Evolutionary conservation across 2,329 filamentous ascomycete genomes (phyloP).

Genomic region (Chrysosporium keratinophilum): DNA sequence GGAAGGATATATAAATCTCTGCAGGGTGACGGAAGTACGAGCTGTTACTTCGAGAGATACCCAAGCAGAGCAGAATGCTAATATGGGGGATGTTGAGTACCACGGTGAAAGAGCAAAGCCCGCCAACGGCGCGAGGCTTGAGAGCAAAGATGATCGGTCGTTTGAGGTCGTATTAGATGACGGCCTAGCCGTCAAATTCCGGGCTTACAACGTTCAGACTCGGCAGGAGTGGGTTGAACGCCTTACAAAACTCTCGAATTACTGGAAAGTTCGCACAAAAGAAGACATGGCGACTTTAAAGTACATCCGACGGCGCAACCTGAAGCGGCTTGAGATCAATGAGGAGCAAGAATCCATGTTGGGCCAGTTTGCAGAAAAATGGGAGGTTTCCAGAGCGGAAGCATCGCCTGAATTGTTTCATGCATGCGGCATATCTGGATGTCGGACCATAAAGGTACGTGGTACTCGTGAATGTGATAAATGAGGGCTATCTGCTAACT

Average conservation of each 20-base stretch:
- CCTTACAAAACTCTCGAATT: conserved; percentile 46
- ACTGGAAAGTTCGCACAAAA: conserved; percentile 50
- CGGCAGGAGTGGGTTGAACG: conserved; percentile 54
- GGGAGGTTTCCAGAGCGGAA: conserved; percentile 55
- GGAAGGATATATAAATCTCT: conserved; percentile 56
- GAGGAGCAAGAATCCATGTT: conserved; percentile 55
- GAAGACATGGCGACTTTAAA: conserved; percentile 51
- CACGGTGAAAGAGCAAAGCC: conserved; percentile 30
- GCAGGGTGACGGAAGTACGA: conserved; percentile 48
- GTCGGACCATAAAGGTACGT: conserved; percentile 47
- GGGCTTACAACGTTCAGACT: conserved; percentile 47
- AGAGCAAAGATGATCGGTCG: conserved; percentile 47
- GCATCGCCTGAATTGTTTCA: conserved; percentile 58
- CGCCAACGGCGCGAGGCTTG: conserved; percentile 40
- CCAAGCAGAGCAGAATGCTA: conserved; percentile 44
- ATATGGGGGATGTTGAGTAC: conserved; percentile 47
- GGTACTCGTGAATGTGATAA: neutral
- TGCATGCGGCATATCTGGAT: conserved; percentile 54
- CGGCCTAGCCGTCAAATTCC: conserved; percentile 50
- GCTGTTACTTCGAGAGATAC: conserved; percentile 43
- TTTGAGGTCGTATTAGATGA: conserved; percentile 55
- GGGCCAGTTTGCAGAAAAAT: conserved; percentile 57
- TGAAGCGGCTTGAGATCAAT: conserved; percentile 52
- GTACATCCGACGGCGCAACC: conserved; percentile 47
- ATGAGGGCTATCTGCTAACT: neutral